Conservation (phyloP, 257 asterid species). For the Scutellaria baicalensis region DNA sequence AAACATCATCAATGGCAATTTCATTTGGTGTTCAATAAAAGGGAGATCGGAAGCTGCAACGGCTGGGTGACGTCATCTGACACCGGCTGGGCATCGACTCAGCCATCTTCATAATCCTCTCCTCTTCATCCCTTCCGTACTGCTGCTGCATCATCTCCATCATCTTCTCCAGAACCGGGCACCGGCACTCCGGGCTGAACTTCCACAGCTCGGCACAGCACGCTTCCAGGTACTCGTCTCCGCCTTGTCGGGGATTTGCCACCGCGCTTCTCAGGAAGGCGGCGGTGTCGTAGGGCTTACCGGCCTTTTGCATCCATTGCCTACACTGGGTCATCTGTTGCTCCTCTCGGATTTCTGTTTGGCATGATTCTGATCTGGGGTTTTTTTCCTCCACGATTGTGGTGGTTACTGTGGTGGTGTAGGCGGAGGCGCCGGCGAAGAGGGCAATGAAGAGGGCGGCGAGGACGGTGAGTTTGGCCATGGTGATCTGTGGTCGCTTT, state of each 20-base stretch:
- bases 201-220: conserved; percentile 11
- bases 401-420: conserved; percentile 12
- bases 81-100: conserved; percentile 6
- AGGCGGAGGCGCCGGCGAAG: conserved; percentile 14
- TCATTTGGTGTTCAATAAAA: too few species aligned
- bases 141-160: neutral
- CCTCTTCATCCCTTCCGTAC: neutral
- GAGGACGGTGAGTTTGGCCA: conserved; percentile 15
- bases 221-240: neutral
- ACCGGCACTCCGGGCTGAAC: conserved; percentile 1
- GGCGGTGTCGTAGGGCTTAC: too few species aligned
- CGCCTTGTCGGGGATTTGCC: conserved; percentile 1
- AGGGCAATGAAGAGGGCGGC: conserved; percentile 15
- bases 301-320: neutral
- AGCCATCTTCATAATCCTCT: neutral
- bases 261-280: conserved; percentile 12
- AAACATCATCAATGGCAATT: too few species aligned
- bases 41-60: neutral
- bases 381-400: neutral
- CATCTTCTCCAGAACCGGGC: conserved; percentile 4
- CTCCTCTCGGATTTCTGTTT: neutral
- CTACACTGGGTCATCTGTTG: neutral
- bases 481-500: neutral
- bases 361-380: neutral
- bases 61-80: neutral